These are phyloP conservation scores for Trichosanthes truncata DNA, from an alignment of 306 rosid genomes.

Conservation along the genomic window DNA sequence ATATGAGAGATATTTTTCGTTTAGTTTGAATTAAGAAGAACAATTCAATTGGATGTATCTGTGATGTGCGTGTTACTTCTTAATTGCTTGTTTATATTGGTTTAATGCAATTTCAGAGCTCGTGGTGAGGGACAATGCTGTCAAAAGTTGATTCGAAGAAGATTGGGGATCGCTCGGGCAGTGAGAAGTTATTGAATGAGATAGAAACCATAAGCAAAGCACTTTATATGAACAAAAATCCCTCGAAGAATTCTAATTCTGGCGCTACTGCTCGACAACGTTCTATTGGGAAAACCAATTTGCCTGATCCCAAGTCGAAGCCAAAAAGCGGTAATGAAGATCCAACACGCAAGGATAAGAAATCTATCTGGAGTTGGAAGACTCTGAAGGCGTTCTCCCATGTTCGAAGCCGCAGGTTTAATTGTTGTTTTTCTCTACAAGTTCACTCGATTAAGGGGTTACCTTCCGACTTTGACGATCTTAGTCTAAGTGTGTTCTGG, in stretches of 20 bases:
- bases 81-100: constrained; percentile 7
- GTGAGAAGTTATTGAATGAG: constrained; percentile 45
- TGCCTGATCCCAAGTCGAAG: constrained; percentile 32
- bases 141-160: constrained; percentile 49
- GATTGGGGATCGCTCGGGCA: constrained; percentile 41
- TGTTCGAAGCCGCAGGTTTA: constrained; percentile 47
- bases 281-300: constrained; percentile 21
- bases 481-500: constrained; percentile 68
- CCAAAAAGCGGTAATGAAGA: constrained; percentile 30
- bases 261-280: constrained; percentile 19
- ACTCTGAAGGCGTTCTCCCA: constrained; percentile 53
- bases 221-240: constrained; percentile 26
- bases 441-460: constrained; percentile 71
- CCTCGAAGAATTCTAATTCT: constrained; percentile 27
- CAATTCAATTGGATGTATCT: not conserved
- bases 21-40: not conserved
- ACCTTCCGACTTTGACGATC: constrained; percentile 36
- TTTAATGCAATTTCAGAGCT: not conserved
- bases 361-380: constrained; percentile 82
- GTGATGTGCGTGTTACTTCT: constrained; percentile 9
- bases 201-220: constrained; percentile 54
- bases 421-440: constrained; percentile 68
- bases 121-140: constrained; percentile 29
- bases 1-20: not conserved
- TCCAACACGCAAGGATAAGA: constrained; percentile 56